Conservation (phyloP, 495 filamentous ascomycete species). For the Penicillium herquei region DNA sequence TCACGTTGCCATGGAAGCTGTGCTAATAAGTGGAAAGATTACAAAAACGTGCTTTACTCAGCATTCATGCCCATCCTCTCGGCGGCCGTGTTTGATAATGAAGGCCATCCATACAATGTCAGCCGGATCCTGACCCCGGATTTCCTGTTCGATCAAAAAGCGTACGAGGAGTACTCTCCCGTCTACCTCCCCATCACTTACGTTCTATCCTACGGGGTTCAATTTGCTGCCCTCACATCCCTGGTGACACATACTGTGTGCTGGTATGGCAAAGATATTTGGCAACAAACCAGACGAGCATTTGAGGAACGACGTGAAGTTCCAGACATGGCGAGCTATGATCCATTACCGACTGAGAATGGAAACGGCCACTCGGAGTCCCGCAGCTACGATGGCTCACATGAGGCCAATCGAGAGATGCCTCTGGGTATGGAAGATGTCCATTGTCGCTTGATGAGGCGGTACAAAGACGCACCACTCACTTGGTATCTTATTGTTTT, state of each 20-base stretch:
- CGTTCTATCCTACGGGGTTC: slow-evolving; percentile 75
- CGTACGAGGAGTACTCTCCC: slow-evolving; percentile 74
- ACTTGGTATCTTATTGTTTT: slow-evolving; percentile 65
- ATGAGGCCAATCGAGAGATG: slow-evolving; percentile 16
- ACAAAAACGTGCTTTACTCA: slow-evolving; percentile 72
- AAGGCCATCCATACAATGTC: slow-evolving; percentile 74
- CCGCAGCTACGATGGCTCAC: slow-evolving; percentile 16
- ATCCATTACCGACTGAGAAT: slow-evolving; percentile 17
- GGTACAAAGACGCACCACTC: slow-evolving; percentile 63
- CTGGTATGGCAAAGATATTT: slow-evolving; percentile 32
- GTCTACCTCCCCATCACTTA: slow-evolving; percentile 85
- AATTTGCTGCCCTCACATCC: slow-evolving; percentile 77
- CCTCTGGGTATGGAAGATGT: slow-evolving; percentile 50
- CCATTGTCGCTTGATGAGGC: slow-evolving; percentile 58
- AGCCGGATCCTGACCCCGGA: slow-evolving; percentile 71
- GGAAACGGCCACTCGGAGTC: not conserved
- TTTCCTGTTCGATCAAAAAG: slow-evolving; percentile 69
- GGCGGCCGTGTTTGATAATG: slow-evolving; percentile 77
- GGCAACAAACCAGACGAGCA: slow-evolving; percentile 26
- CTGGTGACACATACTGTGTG: slow-evolving; percentile 28
- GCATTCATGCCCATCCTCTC: slow-evolving; percentile 76
- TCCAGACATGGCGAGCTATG: slow-evolving; percentile 22
- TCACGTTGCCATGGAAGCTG: not conserved
- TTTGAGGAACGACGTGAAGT: slow-evolving; percentile 24
- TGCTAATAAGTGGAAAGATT: slow-evolving; percentile 44